Evolutionary conservation across 352 stramenopile species (phyloP).

Genomic region (Elongisporangium prolatum): DNA sequence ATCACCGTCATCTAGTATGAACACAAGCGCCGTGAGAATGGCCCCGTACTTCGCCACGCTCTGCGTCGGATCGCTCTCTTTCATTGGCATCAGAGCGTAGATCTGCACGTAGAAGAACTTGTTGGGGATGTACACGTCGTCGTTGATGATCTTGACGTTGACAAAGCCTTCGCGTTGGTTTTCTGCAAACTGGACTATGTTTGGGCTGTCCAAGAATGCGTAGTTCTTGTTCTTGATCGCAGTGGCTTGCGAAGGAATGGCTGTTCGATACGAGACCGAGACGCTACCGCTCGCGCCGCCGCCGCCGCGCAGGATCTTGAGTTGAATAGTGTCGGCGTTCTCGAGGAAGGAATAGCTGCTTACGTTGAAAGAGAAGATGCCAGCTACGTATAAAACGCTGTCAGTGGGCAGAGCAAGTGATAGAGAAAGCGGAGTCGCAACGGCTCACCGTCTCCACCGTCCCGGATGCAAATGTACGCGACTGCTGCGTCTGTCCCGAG

Average conservation of each 20-base stretch:
- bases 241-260: slow-evolving; percentile 39
- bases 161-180: slow-evolving; percentile 44
- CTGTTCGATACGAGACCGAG: slow-evolving; percentile 36
- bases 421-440: neutral
- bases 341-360: slow-evolving; percentile 53
- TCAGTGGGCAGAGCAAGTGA: neutral
- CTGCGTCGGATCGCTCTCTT: slow-evolving; percentile 21
- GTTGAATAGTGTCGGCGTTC: slow-evolving; percentile 29
- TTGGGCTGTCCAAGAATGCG: slow-evolving; percentile 26
- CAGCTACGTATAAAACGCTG: slow-evolving; percentile 18
- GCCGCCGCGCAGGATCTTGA: slow-evolving; percentile 43
- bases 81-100: slow-evolving; percentile 20
- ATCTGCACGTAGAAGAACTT: slow-evolving; percentile 69
- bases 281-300: slow-evolving; percentile 37
- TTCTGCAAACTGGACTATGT: slow-evolving; percentile 41
- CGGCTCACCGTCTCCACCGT: slow-evolving; percentile 32
- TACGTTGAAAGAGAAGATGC: slow-evolving; percentile 49
- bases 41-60: slow-evolving; percentile 35
- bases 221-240: slow-evolving; percentile 65
- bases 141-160: slow-evolving; percentile 49
- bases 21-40: slow-evolving; percentile 23
- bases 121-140: slow-evolving; percentile 50
- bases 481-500: slow-evolving; percentile 8
- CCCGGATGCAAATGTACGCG: slow-evolving; percentile 34
- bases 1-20: slow-evolving; percentile 59